Percentiles rank a stretch among this genome's conserved stretches.
Conservation (phyloP, 2,329 filamentous ascomycete genomes). For the Dactylellina sp. region DNA sequence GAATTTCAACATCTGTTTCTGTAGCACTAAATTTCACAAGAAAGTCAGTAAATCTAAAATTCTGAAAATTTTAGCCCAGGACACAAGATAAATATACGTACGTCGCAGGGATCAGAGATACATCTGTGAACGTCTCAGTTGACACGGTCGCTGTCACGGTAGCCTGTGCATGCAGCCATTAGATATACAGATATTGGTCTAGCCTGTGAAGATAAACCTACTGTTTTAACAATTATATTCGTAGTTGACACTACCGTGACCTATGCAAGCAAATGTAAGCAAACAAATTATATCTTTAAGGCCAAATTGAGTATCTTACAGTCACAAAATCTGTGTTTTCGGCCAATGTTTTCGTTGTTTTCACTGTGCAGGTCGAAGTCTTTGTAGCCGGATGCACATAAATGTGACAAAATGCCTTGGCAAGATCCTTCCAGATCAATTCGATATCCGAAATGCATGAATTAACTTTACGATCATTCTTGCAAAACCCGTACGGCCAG, state of each 20-base stretch:
- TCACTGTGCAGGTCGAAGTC: neutral
- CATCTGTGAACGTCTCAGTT: conserved; percentile 3
- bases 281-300: neutral
- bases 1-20: neutral
- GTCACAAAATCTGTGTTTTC: conserved; percentile 1
- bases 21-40: neutral
- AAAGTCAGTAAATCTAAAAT: neutral
- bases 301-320: neutral
- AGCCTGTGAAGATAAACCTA: neutral
- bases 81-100: neutral
- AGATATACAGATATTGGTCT: neutral
- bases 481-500: conserved; percentile 14
- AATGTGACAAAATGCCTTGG: conserved; percentile 11
- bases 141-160: conserved; percentile 4
- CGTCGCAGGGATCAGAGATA: conserved; percentile 8
- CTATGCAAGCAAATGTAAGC: neutral
- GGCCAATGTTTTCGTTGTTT: conserved; percentile 8
- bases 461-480: conserved; percentile 7
- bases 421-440: conserved; percentile 26
- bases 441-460: conserved; percentile 26
- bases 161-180: neutral
- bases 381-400: conserved; percentile 12
- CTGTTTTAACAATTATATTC: conserved; percentile 6
- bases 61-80: neutral
- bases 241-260: conserved; percentile 9